A percentile compares a stretch with the other conserved stretches of the same genome.
Conservation (phyloP, 2,329 filamentous ascomycete species). For the Sclerotinia nivalis region DNA sequence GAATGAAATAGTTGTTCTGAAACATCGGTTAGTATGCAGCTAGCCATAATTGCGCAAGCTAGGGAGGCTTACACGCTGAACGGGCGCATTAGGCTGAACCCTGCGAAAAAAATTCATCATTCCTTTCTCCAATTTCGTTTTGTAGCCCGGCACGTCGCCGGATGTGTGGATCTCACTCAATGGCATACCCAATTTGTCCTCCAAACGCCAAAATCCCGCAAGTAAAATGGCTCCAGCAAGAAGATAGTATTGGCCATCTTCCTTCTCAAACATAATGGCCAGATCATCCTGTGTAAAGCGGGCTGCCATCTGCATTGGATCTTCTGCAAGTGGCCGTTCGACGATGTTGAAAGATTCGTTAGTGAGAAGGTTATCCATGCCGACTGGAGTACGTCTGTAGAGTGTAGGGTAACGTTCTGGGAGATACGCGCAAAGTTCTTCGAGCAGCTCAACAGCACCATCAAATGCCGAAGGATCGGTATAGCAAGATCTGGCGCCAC, state of each 20-base stretch:
- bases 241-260: conserved; percentile 79
- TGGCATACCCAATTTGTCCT: conserved; percentile 79
- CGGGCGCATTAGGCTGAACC: conserved; percentile 65
- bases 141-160: conserved; percentile 72
- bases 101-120: conserved; percentile 82
- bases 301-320: conserved; percentile 74
- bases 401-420: conserved; percentile 73
- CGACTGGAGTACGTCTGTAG: conserved; percentile 62
- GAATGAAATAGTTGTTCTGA: conserved; percentile 86
- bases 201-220: conserved; percentile 79
- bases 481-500: conserved; percentile 65
- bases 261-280: conserved; percentile 76
- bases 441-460: conserved; percentile 72
- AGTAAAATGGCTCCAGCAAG: conserved; percentile 75
- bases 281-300: conserved; percentile 80
- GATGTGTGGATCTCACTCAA: conserved; percentile 78
- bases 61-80: conserved; percentile 43
- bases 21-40: conserved; percentile 26
- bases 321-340: conserved; percentile 65
- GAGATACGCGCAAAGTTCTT: conserved; percentile 71
- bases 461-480: conserved; percentile 71
- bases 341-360: conserved; percentile 70
- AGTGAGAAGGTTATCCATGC: conserved; percentile 70
- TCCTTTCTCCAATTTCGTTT: conserved; percentile 69
- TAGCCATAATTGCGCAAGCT: conserved; percentile 17